phyloP scores from a whole-genome alignment of 352 stramenopile genomes.

The Blastocystis sp. region DNA sequence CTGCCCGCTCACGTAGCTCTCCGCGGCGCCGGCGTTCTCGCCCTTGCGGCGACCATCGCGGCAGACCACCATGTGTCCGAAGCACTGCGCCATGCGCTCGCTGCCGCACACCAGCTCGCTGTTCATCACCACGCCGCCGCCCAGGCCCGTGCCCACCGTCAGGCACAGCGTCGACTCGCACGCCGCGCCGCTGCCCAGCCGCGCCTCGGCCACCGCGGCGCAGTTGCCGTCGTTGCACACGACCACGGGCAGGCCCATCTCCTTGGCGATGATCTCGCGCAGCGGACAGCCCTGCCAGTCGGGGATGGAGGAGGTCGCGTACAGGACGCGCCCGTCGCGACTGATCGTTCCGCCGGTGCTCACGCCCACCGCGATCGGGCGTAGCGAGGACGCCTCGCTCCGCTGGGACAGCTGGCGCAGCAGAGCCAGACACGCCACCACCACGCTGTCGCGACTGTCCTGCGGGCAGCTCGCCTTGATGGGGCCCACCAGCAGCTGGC shows the following conservation, averaged over 20 bases:
- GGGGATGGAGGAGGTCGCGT: slow-evolving; percentile 63
- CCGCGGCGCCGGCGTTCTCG: slow-evolving; percentile 56
- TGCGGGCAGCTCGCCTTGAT: slow-evolving; percentile 41
- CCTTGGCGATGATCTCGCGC: slow-evolving; percentile 1
- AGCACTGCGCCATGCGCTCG: slow-evolving; percentile 66
- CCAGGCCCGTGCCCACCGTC: slow-evolving; percentile 66
- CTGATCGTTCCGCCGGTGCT: slow-evolving; percentile 64
- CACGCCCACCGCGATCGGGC: slow-evolving; percentile 16
- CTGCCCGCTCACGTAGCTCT: slow-evolving; percentile 36
- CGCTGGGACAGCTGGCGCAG: background rate
- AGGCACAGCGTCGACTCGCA: slow-evolving; percentile 46
- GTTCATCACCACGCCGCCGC: slow-evolving; percentile 46
- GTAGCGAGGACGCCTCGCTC: background rate
- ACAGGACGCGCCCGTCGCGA: slow-evolving; percentile 12
- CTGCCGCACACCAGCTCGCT: slow-evolving; percentile 33
- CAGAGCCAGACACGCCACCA: slow-evolving; percentile 33
- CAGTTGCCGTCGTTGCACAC: slow-evolving; percentile 63
- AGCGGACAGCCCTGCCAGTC: slow-evolving; percentile 62
- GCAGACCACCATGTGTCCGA: slow-evolving; percentile 51
- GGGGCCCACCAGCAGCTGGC: slow-evolving; percentile 1
- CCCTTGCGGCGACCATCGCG: slow-evolving; percentile 52
- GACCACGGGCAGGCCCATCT: slow-evolving; percentile 36
- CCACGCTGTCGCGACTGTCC: slow-evolving; percentile 53
- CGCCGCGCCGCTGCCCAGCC: slow-evolving; percentile 11
- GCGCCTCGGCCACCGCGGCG: slow-evolving; percentile 50